Base-by-base conservation (phyloP, 2,329 filamentous ascomycete species). In the Penicillium sp. region DNA sequence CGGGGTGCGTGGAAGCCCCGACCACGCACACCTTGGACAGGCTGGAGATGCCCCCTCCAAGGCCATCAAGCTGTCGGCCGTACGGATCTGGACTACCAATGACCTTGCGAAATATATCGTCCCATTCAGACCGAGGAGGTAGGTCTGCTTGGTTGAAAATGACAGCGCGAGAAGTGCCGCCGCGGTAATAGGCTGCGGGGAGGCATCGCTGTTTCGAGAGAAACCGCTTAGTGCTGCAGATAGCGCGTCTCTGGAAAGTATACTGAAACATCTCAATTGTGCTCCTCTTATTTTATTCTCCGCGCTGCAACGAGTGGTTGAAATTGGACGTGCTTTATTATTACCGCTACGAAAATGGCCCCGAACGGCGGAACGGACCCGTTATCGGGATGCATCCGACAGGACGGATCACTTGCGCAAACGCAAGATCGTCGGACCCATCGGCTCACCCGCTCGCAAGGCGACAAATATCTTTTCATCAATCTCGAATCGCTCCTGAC, bases 1-100 rank as follows among this genome's bases (percentile, higher is more conserved):
- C 83, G 0, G 74, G 62, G 17, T 81, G 77, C 2, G 75, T 71
- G 2, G 86, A 82, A 0, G 79, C 78, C 2, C 83, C 84, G 1
- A 93, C 81, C 1, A 93, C 81, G 75, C 89, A 90, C 19, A 92
- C 81, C 74, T 93, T 93, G 60, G 86, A 89, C 2, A 90, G 84
- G 47, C 85, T 88, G 10, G 88, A 90, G 59, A 89, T 81, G 4
- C 89, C 89, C 0, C 86, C 88, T 2, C 89, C 89, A 75, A 92
- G 83, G 9, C 90, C 89, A 72, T 92, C 84, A 0, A 93, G 85
- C 75, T 93, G 90, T 0, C 90, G 84, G 0, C 86, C 88, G 73
- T 89, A 68, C 0, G 83, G 79, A 68, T 92, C 90, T 0, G 88
- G 88, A 3, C 85, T 87, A 30, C 88, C 88, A 75, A 91, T 87